Base-by-base conservation (phyloP, 192 early-diverging fungal species). In the Coemansia sp. region DNA sequence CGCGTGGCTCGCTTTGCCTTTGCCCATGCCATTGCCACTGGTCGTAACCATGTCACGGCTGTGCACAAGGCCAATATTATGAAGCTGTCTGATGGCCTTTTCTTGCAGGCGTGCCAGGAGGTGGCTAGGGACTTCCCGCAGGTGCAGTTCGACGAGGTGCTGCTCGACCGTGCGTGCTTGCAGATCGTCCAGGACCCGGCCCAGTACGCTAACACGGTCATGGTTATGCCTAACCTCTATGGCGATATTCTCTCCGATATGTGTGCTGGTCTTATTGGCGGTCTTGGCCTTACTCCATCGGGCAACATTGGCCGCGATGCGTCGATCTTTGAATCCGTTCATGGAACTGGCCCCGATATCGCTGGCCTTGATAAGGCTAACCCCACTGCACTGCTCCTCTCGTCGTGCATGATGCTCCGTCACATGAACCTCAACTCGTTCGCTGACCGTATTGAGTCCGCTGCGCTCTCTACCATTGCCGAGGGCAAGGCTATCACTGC, bases 181-280 rank as follows among this genome's bases (percentile, higher is more conserved):
- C 85, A 94, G 89, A 95, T 99, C 64, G 94, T 95, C 62, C 92
- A 95, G 86, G 92, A 97, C 85, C 97, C 95, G 7, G 85, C 89
- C 58, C 86, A 93, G 64, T 99, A 89, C 71, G 89, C 88, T 42
- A 86, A 94, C 74, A 95, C 93, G 23, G 97, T 99, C 77, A 96
- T 99, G 95, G 97, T 97, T 74, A 98, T 99, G 96, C 97, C 97
- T 60, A 99, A 99, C 90, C 87, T 99, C 75, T 99, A 99, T 71
- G 97, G 97, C 72, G 97, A 99, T 83, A 99, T 99, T 87, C 86
- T 99, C 62, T 94, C 92, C 23, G 97, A 99, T 77, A 91, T 99
- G 87, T 91, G 95, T 68, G 97, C 97, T 66, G 97, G 97, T 67
- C 87, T 99, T 53, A 99, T 99, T 73, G 97, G 97, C 68, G 97